These are phyloP conservation scores for Amanita fuliginea DNA, from an alignment of 768 basidiomycete genomes.

Conservation along the genomic window DNA sequence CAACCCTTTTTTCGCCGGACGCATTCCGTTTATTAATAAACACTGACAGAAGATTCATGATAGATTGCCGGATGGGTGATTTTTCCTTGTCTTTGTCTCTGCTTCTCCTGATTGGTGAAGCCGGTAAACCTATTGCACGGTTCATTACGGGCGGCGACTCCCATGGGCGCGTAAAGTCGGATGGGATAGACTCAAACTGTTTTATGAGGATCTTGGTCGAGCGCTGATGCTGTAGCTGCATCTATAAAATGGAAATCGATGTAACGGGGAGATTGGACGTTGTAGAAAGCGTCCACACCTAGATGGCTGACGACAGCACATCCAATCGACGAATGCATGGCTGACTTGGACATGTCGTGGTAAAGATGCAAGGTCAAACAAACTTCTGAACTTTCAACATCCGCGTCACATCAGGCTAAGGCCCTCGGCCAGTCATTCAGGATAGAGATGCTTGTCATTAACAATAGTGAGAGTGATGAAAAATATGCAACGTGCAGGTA, in stretches of 20 bases:
- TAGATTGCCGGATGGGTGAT: conserved; percentile 52
- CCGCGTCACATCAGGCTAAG: too few relatives aligned
- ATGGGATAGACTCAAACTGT: conserved; percentile 1
- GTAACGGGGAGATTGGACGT: background rate
- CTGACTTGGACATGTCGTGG: background rate
- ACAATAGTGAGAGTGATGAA: background rate
- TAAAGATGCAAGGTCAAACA: background rate
- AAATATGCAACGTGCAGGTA: conserved; percentile 3
- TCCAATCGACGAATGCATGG: too few relatives aligned
- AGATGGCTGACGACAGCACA: background rate
- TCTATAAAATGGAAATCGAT: background rate
- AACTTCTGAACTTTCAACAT: background rate
- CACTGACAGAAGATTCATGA: conserved; percentile 51
- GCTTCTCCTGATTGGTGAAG: background rate
- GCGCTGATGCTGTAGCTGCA: conserved; percentile 3
- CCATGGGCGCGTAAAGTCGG: background rate
- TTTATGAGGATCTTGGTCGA: conserved; percentile 3
- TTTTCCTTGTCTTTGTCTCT: conserved; percentile 29
- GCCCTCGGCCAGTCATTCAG: too few relatives aligned
- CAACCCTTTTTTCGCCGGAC: conserved; percentile 14
- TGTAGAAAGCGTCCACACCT: background rate
- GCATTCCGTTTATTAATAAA: conserved; percentile 35
- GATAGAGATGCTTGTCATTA: background rate
- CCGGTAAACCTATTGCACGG: background rate
- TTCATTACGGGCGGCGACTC: background rate